Evolutionary conservation across 2,329 filamentous ascomycete genomes (phyloP).

Genomic region (Fusarium sp.): DNA sequence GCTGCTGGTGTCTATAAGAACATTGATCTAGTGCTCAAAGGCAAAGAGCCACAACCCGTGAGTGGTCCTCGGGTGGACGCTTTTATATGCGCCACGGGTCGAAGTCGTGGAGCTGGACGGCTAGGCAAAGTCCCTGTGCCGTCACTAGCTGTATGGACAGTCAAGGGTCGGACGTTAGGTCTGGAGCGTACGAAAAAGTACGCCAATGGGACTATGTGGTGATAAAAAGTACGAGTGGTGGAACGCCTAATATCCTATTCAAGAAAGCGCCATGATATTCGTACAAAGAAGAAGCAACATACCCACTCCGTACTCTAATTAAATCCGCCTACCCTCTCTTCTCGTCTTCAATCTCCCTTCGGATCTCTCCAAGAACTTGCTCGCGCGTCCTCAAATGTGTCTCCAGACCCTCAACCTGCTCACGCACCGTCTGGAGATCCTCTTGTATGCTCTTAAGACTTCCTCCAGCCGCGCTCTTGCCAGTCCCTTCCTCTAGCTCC

Average conservation of each 20-base stretch:
- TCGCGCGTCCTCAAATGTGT: slow-evolving; percentile 81
- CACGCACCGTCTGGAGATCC: slow-evolving; percentile 88
- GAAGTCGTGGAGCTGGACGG: slow-evolving; percentile 62
- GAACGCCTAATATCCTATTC: slow-evolving; percentile 42
- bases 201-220: slow-evolving; percentile 60
- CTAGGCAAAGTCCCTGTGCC: slow-evolving; percentile 60
- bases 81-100: slow-evolving; percentile 61
- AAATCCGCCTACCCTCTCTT: slow-evolving; percentile 65
- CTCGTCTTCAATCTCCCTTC: slow-evolving; percentile 87
- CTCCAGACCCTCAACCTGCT: slow-evolving; percentile 93
- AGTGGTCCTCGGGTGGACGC: slow-evolving; percentile 62
- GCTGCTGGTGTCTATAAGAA: slow-evolving; percentile 65
- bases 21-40: slow-evolving; percentile 59
- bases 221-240: slow-evolving; percentile 21
- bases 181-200: slow-evolving; percentile 58
- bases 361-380: slow-evolving; percentile 79
- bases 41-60: slow-evolving; percentile 56
- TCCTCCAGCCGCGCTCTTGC: slow-evolving; percentile 75
- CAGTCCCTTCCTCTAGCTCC: slow-evolving; percentile 78
- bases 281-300: slow-evolving; percentile 41
- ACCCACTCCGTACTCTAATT: slow-evolving; percentile 23
- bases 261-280: slow-evolving; percentile 46
- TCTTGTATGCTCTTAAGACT: slow-evolving; percentile 82
- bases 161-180: slow-evolving; percentile 64
- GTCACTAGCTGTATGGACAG: slow-evolving; percentile 62